Evolutionary conservation across 345 rosid species (phyloP), one percentile per base, ranked within the genome.

Genomic region (Eucalyptus polybractea): DNA sequence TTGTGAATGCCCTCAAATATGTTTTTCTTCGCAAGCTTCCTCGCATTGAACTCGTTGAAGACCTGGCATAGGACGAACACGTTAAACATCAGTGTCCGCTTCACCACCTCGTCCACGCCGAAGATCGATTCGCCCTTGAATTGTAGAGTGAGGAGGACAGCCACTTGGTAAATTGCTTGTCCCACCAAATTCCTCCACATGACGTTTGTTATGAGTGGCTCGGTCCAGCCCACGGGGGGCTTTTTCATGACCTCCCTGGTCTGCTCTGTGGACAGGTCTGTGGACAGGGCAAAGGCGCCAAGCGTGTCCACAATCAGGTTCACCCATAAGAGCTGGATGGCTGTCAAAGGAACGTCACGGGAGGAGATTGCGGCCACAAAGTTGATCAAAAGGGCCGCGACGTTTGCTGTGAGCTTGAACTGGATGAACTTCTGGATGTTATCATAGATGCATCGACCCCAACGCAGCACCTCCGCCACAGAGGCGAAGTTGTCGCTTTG

Each of bases 301-400:
- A 97, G 92, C 4, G 98, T 96, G 91, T 97, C 95, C 97, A 97
- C 95, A 76, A 96, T 95, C 88, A 97, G 80, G 81, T 96, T 97
- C 90, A 95, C 97, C 98, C 97, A 97, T 56, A 56, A 22, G 29
- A 56, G 62, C 29, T 56, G 62, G 62, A 56, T 25, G 62, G 62
- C 62, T 22, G 62, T 56, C 62, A 56, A 56, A 56, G 62, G 62
- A 7, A 56, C 62, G 62, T 56, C 62, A 56, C 13, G 13, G 62
- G 29, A 56, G 29, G 62, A 56, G 62, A 24, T 25, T 10, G 62
- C 62, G 13, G 62, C 62, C 62, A 56, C 62, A 22, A 56, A 56
- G 13, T 56, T 56, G 62, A 56, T 56, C 62, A 9, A 10, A 56
- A 56, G 6, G 62, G 62, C 62, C 6, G 29, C 62, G 6, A 56